A percentile compares a stretch with the other conserved stretches of the same genome.
phyloP scores from a whole-genome alignment of 345 rosid species.

The Moricandia moricandioides region DNA sequence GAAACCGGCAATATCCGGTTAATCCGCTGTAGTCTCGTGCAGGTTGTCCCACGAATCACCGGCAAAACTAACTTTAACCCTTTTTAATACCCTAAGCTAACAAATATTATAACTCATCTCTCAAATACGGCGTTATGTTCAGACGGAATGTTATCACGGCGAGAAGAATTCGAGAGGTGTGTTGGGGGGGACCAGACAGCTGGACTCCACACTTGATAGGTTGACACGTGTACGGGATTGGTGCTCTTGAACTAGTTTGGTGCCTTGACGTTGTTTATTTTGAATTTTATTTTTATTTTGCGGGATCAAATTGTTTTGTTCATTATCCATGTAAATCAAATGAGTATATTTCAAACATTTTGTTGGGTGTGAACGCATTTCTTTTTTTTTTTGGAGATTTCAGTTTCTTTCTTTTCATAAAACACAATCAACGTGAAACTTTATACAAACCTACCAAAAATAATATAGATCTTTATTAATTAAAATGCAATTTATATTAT shows the following conservation, averaged over 20 bases:
- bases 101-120: not conserved
- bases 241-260: conserved; percentile 36
- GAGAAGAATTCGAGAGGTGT: not conserved
- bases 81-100: conserved; percentile 11
- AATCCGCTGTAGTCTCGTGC: conserved; percentile 38
- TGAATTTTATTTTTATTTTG: not conserved
- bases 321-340: conserved; percentile 33
- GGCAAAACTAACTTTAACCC: conserved; percentile 29
- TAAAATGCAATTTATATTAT: not conserved
- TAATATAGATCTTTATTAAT: not conserved
- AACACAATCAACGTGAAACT: conserved; percentile 30
- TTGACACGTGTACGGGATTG: conserved; percentile 52
- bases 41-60: conserved; percentile 46
- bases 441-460: not conserved
- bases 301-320: not conserved
- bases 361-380: conserved; percentile 19
- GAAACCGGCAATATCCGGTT: conserved; percentile 46
- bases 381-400: not conserved
- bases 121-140: conserved; percentile 20
- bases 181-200: conserved; percentile 29
- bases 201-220: conserved; percentile 37
- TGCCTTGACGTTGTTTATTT: conserved; percentile 48
- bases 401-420: not conserved
- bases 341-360: conserved; percentile 16
- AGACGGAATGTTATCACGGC: not conserved